Percentiles rank a stretch among this genome's conserved stretches.
These are phyloP conservation scores for Echinochloa phyllopogon DNA, from an alignment of 176 grass and related monocot genomes.

Conservation along the genomic window DNA sequence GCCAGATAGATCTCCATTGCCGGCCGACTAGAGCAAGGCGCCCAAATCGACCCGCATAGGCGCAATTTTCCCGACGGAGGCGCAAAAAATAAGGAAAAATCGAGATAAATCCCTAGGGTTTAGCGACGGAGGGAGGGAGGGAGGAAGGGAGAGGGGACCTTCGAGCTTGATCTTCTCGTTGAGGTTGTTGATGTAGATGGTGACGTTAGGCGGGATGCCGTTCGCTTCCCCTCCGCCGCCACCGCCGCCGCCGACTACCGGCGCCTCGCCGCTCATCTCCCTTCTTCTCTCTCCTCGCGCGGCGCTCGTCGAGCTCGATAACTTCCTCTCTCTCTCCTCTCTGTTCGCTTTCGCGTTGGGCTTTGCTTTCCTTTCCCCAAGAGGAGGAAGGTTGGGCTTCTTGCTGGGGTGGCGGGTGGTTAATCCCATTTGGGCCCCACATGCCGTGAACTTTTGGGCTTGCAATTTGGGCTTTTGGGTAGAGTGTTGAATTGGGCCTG, in stretches of 20 bases:
- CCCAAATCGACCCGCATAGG: background rate
- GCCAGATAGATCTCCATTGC: background rate
- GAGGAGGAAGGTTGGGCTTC: background rate
- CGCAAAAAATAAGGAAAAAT: background rate
- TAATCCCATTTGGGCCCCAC: background rate
- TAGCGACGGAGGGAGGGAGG: background rate
- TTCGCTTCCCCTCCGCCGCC: slow-evolving; percentile 52
- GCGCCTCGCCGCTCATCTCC: slow-evolving; percentile 71
- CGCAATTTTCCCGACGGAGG: background rate
- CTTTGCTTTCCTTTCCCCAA: background rate
- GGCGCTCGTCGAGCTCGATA: slow-evolving; percentile 38
- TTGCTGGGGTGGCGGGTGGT: no score
- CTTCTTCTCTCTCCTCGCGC: slow-evolving; percentile 22
- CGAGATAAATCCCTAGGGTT: slow-evolving; percentile 50
- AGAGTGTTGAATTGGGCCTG: background rate
- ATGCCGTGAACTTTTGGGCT: background rate
- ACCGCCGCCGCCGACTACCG: background rate
- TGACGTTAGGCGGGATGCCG: slow-evolving; percentile 63
- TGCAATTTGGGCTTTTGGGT: background rate
- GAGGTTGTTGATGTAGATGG: slow-evolving; percentile 99
- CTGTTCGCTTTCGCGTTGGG: slow-evolving; percentile 7
- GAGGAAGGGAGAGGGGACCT: slow-evolving; percentile 37
- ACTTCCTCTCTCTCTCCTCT: background rate
- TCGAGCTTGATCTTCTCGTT: slow-evolving; percentile 98
- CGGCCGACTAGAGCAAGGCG: no score